Evolutionary conservation across 2,329 filamentous ascomycete species (phyloP).

Genomic region (Chalaropsis ovoidea): DNA sequence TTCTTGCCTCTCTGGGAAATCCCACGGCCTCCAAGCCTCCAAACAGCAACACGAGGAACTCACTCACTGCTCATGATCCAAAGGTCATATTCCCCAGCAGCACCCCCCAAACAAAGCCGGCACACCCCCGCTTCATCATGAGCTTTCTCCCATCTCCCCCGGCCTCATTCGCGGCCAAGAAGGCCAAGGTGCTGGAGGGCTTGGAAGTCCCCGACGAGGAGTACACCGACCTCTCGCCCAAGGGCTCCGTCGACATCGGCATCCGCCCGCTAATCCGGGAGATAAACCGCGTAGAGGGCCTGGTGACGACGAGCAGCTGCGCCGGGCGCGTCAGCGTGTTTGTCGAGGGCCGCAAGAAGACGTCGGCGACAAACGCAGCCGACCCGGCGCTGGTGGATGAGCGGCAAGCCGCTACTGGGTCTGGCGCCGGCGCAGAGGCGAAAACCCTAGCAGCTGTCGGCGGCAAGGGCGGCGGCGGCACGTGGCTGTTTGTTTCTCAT

Average conservation of each 20-base stretch:
- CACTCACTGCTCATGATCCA: not conserved
- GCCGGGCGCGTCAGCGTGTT: conserved; percentile 81
- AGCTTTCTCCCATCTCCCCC: conserved; percentile 30
- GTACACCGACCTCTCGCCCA: conserved; percentile 78
- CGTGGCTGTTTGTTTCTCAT: conserved; percentile 84
- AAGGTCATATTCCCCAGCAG: not conserved
- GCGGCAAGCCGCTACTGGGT: too few relatives aligned
- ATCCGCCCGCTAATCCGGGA: conserved; percentile 67
- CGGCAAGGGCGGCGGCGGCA: conserved; percentile 74
- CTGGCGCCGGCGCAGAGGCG: not conserved
- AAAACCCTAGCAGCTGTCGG: conserved; percentile 51
- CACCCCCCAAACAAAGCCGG: not conserved
- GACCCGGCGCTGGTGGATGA: too few relatives aligned
- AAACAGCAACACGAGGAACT: not conserved
- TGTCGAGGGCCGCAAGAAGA: conserved; percentile 56
- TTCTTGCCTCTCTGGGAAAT: not conserved
- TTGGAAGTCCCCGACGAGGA: conserved; percentile 57
- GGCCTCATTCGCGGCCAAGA: conserved; percentile 48
- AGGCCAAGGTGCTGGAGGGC: conserved; percentile 60
- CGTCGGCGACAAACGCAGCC: conserved; percentile 28
- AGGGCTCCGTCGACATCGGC: conserved; percentile 71
- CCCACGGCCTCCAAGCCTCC: not conserved
- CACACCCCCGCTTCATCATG: not conserved
- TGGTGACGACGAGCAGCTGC: conserved; percentile 90
- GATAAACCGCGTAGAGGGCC: conserved; percentile 63